Percentiles rank a stretch among this genome's conserved stretches.
These are phyloP conservation scores for Corymbia maculata DNA, from an alignment of 345 rosid species.

Conservation along the genomic window DNA sequence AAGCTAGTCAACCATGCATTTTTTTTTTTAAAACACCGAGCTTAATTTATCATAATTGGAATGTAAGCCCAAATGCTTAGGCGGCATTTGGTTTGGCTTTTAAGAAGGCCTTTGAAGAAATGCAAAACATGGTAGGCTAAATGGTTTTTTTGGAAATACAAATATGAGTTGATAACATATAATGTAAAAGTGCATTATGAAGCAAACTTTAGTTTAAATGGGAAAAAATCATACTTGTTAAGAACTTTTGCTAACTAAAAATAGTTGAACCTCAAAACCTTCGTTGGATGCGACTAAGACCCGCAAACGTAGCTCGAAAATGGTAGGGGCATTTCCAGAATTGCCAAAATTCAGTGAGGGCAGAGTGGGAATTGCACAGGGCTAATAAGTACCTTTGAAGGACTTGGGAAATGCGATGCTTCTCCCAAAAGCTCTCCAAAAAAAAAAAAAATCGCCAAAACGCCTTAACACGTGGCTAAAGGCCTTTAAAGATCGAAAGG, in stretches of 20 bases:
- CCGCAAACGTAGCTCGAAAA: background rate
- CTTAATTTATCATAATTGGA: background rate
- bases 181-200: background rate
- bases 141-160: background rate
- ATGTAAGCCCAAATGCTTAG: background rate
- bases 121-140: background rate
- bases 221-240: background rate
- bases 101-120: background rate
- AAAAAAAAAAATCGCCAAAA: too few species aligned
- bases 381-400: background rate
- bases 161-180: background rate
- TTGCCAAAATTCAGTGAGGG: background rate
- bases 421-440: background rate
- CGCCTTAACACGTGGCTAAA: too few species aligned
- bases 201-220: background rate
- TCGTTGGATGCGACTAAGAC: background rate
- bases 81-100: background rate
- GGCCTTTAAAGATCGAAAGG: too few species aligned
- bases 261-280: background rate
- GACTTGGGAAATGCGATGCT: background rate
- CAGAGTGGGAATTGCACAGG: background rate
- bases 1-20: too few species aligned
- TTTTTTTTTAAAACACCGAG: accelerated
- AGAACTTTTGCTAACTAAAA: background rate
- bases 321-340: background rate